Evolutionary conservation across 2,329 filamentous ascomycete species (phyloP).

Genomic region (Colletotrichum sp.): DNA sequence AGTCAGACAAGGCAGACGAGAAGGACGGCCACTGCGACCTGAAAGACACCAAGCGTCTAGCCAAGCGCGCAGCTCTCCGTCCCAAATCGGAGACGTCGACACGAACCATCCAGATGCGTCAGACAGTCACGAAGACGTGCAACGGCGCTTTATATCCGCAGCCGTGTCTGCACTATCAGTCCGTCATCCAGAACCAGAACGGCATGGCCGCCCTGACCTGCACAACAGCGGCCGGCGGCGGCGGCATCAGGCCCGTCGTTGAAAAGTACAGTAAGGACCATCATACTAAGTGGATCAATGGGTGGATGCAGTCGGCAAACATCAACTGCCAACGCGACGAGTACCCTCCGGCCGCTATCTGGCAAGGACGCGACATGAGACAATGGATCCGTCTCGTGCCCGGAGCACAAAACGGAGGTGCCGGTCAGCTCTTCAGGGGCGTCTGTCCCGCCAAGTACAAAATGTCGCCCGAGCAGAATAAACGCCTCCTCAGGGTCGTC

Average conservation of each 20-base stretch:
- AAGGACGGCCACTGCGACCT: conserved; percentile 32
- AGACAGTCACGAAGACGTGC: neutral
- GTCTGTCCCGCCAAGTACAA: neutral
- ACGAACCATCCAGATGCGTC: neutral
- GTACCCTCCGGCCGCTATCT: conserved; percentile 9
- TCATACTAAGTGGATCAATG: conserved; percentile 2
- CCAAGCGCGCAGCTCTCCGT: neutral
- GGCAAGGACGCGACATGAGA: conserved; percentile 2
- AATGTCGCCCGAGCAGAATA: neutral
- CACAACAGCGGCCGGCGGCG: neutral
- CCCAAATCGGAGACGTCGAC: neutral
- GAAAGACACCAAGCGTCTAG: neutral
- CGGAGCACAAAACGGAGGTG: conserved; percentile 4
- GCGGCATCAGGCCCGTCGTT: neutral
- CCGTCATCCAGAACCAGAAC: neutral
- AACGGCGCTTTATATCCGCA: neutral
- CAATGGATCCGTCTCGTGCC: conserved; percentile 18
- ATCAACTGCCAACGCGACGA: conserved; percentile 12
- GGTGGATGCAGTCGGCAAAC: neutral
- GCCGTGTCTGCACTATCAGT: conserved; percentile 3
- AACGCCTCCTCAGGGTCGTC: neutral
- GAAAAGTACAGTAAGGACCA: neutral
- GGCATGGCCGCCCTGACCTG: neutral
- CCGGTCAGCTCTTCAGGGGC: conserved; percentile 14
- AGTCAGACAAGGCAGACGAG: conserved; percentile 35